phyloP scores from a whole-genome alignment of 352 stramenopile genomes.

The Pythium oligandrum region DNA sequence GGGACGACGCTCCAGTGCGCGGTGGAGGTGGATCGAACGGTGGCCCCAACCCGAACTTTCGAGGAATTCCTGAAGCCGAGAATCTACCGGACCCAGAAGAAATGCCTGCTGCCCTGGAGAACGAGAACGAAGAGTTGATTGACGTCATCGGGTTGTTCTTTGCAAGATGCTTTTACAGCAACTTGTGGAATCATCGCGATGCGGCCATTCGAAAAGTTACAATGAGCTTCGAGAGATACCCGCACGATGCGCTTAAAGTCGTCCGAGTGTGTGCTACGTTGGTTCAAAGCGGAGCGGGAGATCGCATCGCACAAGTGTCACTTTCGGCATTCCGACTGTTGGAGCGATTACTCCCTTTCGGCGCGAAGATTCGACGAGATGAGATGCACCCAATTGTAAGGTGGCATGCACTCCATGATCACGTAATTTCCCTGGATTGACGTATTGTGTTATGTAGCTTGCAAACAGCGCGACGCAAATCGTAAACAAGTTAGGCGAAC shows the following conservation, averaged over 20 bases:
- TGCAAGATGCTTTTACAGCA: constrained; percentile 81
- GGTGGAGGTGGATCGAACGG: constrained; percentile 4
- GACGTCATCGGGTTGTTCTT: constrained; percentile 70
- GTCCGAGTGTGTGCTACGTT: constrained; percentile 62
- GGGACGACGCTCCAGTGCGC: constrained; percentile 21
- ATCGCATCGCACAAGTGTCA: constrained; percentile 71
- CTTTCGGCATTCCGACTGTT: constrained; percentile 68
- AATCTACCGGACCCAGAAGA: constrained; percentile 69
- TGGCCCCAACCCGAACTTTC: constrained; percentile 46
- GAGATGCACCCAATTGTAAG: constrained; percentile 70
- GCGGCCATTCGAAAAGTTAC: constrained; percentile 82
- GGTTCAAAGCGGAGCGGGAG: constrained; percentile 63
- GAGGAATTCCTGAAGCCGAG: constrained; percentile 62
- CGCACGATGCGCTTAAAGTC: constrained; percentile 37
- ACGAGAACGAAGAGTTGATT: constrained; percentile 77
- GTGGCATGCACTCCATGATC: constrained; percentile 2
- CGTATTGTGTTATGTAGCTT: constrained; percentile 28
- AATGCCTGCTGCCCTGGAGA: constrained; percentile 54
- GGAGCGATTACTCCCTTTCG: constrained; percentile 53
- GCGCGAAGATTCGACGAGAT: constrained; percentile 36
- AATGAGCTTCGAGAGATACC: constrained; percentile 60
- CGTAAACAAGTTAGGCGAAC: constrained; percentile 72
- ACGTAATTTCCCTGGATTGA: background rate
- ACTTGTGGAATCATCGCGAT: constrained; percentile 83
- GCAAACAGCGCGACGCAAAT: constrained; percentile 74